Evolutionary conservation across 345 rosid genomes (phyloP), one percentile per base, ranked within the genome.

Genomic region (Laguncularia racemosa): DNA sequence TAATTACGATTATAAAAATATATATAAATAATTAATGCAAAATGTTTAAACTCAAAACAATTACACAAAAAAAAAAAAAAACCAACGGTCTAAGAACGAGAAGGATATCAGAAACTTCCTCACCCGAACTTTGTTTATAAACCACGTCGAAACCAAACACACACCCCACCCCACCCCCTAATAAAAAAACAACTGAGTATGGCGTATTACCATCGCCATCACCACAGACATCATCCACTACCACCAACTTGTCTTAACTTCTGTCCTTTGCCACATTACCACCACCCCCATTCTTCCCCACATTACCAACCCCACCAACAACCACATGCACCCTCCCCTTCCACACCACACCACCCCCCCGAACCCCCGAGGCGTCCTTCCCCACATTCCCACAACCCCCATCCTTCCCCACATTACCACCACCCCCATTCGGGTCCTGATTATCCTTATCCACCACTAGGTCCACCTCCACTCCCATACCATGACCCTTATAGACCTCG

Each of bases 401-500:
- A 44, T 64, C 56, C 11, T 44, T 48, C 6, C 65, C 69, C 63
- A 20, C 64, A 51, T 11, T 44, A 49, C 18, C 4, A 48, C 20
- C 20, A 38, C 26, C 62, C 65, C 6, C 65, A 40, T 45, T 52
- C 57, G n/a, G 49, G 44, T 0, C 65, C 65, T 2, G 51, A 44
- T 1, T 51, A 51, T 13, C 65, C 51, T 46, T 57, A 43, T 3
- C 57, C 28, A 14, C 65, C 65, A 14, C 65, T 44, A 3, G 64
- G 64, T 19, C 64, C 56, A 19, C 64, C 64, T 50, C 64, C 64
- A 2, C 64, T 56, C 0, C 64, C 55, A 15, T 61, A 14, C 48
- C 52, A 18, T 17, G 57, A 61, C 44, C 65, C 65, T 20, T 61
- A 53, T 19, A 21, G 65, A 21, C 65, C 52, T 4, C 65, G 57